Base-by-base conservation (phyloP, 139 green algal species). In the Chlorella sp. region DNA sequence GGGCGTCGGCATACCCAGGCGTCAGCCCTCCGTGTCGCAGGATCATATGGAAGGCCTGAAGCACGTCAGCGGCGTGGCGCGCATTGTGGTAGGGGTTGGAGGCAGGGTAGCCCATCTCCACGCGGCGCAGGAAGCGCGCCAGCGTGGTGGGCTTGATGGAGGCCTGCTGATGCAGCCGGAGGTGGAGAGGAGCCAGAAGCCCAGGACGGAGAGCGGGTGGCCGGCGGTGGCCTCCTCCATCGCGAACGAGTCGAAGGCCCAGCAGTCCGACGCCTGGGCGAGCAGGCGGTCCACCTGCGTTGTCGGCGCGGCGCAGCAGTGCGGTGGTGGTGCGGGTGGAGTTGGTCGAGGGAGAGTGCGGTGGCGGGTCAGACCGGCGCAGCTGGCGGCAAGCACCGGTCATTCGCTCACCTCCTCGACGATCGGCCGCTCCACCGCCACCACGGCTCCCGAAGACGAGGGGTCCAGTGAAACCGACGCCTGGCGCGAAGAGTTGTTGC, bases 21-120 rank as follows among this genome's bases (percentile, higher is more conserved):
- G 49, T 24, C 2, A 83, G 36, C 2, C 81, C 77, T 23, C 82
- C 82, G 20, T 67, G 67, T 0, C 62, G 64, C n/a, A 83, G 67
- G 35, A 88, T 50, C 59, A 83, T 67, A 67, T 85, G 77, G 35
- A 73, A 34, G 27, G 62, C 74, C 30, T 79, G 76, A 3, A 82
- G 34, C 60, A 88, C 82, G 26, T 80, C 74, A 3, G 82, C 73
- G 24, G 71, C 82, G 35, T 88, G 82, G 2, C 72, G 74, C 22
- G 69, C 4, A 35, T 71, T 71, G 65, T 71, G 65, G 74, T 78
- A 84, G 27, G 74, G 59, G 67, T 50, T n/a, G n/a, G n/a, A 36
- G 72, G 77, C 79, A 67, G 35, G 35, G 30, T 31, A 32, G 59
- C 77, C 78, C 2, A 60, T 67, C 3, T 17, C 35, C 70, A 80